Base-by-base conservation (phyloP, 352 stramenopile species). In the Globisporangium spiculum region DNA sequence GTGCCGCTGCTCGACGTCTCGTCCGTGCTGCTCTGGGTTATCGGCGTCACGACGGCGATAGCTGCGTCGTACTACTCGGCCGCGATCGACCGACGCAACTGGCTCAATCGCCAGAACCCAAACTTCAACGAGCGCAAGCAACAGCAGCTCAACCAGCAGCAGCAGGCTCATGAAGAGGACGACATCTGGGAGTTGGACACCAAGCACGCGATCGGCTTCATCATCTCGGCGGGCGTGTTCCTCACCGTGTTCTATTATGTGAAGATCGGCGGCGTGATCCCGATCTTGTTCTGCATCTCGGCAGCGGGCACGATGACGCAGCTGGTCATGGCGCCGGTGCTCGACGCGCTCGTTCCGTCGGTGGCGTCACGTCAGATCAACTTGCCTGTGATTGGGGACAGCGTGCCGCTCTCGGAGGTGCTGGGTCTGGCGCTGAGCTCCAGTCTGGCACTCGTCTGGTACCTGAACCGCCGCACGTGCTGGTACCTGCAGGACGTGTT, bases 401-500 rank as follows among this genome's bases (percentile, higher is more conserved):
- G 70, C 20, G 72, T 73, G n/a, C 72, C 70, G 0, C 58, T 91
- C 24, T 76, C 79, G 4, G 86, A 93, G 46, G 9, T 92, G 0
- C 38, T 92, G 2, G 83, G 82, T 0, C 48, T 90, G 5, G 12
- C 81, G 0, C 53, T 70, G 2, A 89, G 76, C 57, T 64, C 68
- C 5, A 22, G 61, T 8, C 69, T 91, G 60, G 81, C 75, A 3
- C 30, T 83, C 9, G 63, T 88, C 34, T 94, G 86, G 86, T 92
- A 89, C 55, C 16, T 91, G 18, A 68, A 88, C 26, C 78, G 83
- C 44, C 80, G 79, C 53, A 75, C 74, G 60, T 90, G 75, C 34
- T 98, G 93, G 93, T 70, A 90, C 5, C 67, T 98, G 1, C 94
- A 98, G 76, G 90, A 98, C 67, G 59, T 98, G 4, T 96, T 98